Evolutionary conservation across 768 basidiomycete genomes (phyloP).

Genomic region (Mycena maculata): DNA sequence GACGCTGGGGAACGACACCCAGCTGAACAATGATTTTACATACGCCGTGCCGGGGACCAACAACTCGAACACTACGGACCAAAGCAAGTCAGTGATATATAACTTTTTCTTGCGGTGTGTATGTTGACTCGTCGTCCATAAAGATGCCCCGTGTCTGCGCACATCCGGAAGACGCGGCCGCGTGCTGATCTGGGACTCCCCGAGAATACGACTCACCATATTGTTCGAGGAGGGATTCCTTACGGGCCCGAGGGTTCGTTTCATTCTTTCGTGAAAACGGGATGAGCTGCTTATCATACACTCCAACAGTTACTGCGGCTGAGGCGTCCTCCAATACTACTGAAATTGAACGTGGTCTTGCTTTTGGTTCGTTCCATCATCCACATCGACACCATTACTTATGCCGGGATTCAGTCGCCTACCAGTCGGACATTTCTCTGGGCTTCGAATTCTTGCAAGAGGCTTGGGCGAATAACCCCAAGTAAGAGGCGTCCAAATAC

Average conservation of each 20-base stretch:
- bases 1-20: constrained; percentile 17
- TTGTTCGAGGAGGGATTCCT: constrained; percentile 49
- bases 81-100: constrained; percentile 14
- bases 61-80: constrained; percentile 1
- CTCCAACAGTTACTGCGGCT: background rate
- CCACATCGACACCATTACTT: background rate
- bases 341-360: constrained; percentile 17
- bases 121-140: background rate
- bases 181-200: constrained; percentile 38
- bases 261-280: background rate
- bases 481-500: background rate
- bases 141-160: constrained; percentile 28
- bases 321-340: constrained; percentile 14
- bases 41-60: constrained; percentile 18
- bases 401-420: background rate
- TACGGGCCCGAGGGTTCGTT: constrained; percentile 43
- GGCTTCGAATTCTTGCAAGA: constrained; percentile 20
- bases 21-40: constrained; percentile 27
- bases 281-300: no score
- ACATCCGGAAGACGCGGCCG: constrained; percentile 38
- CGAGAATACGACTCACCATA: constrained; percentile 34
- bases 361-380: constrained; percentile 22
- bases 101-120: background rate
- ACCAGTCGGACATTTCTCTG: constrained; percentile 12
- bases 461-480: constrained; percentile 9